phyloP scores from a whole-genome alignment of 768 basidiomycete genomes.

The Phaeolepiota aurea region DNA sequence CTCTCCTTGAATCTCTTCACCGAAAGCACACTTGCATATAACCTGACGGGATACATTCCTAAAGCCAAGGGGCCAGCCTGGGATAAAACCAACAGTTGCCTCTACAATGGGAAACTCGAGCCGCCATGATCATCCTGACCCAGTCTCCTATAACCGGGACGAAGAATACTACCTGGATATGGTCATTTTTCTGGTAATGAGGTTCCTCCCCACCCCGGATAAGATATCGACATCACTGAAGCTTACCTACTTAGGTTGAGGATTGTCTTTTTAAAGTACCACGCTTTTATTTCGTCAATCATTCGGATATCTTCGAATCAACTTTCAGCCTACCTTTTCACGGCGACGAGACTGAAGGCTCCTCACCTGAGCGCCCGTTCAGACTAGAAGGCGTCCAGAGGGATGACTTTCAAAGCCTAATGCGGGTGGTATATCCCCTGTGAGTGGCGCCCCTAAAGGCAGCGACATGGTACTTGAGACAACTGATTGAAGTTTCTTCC shows the following conservation, averaged over 20 bases:
- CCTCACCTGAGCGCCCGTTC: conserved; percentile 15
- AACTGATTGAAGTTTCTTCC: neutral
- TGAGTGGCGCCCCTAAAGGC: conserved; percentile 7
- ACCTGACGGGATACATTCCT: no score
- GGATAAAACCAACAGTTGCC: neutral
- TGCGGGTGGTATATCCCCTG: conserved; percentile 23
- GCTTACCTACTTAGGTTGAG: neutral
- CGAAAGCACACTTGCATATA: no score
- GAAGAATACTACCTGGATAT: conserved; percentile 17
- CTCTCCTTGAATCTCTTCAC: no score
- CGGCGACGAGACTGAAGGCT: conserved; percentile 8
- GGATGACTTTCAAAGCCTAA: conserved; percentile 23
- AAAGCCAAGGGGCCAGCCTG: neutral
- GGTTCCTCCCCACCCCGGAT: neutral
- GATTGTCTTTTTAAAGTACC: neutral
- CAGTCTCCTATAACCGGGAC: conserved; percentile 12
- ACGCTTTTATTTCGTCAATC: neutral
- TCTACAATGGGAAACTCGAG: neutral
- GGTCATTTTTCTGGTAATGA: conserved; percentile 9
- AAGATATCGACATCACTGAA: neutral
- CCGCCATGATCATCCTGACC: neutral
- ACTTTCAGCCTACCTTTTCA: conserved; percentile 1
- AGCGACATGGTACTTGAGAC: neutral
- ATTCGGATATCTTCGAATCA: neutral
- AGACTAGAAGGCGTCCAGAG: conserved; percentile 13